Percentiles rank a stretch among this genome's conserved stretches.
phyloP scores from a whole-genome alignment of 2,329 filamentous ascomycete species.

The Trichophyton simii region DNA sequence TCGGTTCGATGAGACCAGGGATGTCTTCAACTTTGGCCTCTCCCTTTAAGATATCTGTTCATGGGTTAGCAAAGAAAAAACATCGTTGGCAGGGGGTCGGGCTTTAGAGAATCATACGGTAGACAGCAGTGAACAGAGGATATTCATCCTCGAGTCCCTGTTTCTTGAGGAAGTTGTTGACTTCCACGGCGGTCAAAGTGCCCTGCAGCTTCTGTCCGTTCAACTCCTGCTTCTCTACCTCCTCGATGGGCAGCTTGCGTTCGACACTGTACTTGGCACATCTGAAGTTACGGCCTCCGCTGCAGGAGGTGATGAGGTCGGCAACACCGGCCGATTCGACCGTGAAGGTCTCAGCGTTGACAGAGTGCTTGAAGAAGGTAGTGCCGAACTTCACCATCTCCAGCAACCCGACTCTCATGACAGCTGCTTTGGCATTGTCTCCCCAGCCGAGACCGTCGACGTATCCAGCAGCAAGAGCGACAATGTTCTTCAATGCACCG shows the following conservation, averaged over 20 bases:
- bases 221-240: conserved; percentile 78
- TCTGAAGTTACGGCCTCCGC: conserved; percentile 82
- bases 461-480: conserved; percentile 86
- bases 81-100: not conserved
- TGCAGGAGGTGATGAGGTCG: conserved; percentile 88
- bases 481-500: conserved; percentile 92
- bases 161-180: conserved; percentile 74
- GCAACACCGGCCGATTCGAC: conserved; percentile 91
- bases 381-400: conserved; percentile 96
- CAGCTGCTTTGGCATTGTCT: conserved; percentile 95
- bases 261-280: conserved; percentile 82
- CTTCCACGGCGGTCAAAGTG: conserved; percentile 80
- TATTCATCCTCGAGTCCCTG: conserved; percentile 70
- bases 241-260: conserved; percentile 64
- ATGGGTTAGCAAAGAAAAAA: conserved; percentile 10
- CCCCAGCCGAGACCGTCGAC: conserved; percentile 94
- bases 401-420: conserved; percentile 89
- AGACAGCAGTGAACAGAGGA: conserved; percentile 83
- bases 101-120: conserved; percentile 33
- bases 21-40: conserved; percentile 69
- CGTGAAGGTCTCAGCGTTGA: conserved; percentile 79
- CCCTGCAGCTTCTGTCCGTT: conserved; percentile 97
- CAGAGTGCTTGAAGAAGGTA: conserved; percentile 76
- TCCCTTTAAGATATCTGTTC: conserved; percentile 58
- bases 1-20: conserved; percentile 50